phyloP scores from a whole-genome alignment of 202 grass and related monocot species.

The Carex sylvatica region DNA sequence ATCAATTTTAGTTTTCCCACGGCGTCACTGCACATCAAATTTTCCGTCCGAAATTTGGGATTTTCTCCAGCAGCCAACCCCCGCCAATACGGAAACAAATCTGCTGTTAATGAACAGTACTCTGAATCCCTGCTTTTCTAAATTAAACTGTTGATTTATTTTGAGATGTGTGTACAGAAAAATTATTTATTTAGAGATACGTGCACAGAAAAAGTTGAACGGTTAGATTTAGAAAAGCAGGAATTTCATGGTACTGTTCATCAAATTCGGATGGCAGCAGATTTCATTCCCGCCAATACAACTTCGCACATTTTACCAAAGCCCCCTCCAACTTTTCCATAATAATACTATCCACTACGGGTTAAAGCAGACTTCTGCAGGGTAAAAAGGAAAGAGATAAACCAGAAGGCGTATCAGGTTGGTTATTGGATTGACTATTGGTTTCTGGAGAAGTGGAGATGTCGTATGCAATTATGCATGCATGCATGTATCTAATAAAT shows the following conservation, averaged over 20 bases:
- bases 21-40: not conserved
- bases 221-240: no score
- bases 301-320: not conserved
- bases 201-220: no score
- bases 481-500: not conserved
- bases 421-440: conserved; percentile 8
- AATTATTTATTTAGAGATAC: no score
- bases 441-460: not conserved
- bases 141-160: no score
- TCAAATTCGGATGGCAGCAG: no score
- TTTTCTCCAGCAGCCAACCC: not conserved
- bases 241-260: no score
- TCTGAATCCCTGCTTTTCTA: no score
- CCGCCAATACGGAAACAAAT: not conserved
- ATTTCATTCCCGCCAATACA: not conserved
- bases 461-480: not conserved
- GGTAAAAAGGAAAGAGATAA: not conserved
- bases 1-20: conserved; percentile 2
- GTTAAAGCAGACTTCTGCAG: no score
- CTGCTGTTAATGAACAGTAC: no score
- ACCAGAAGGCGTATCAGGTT: not conserved
- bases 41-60: not conserved
- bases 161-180: no score
- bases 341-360: not conserved
- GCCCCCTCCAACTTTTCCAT: not conserved